Evolutionary conservation across 2,329 filamentous ascomycete genomes (phyloP).

Genomic region (Dactylellina cionopaga): DNA sequence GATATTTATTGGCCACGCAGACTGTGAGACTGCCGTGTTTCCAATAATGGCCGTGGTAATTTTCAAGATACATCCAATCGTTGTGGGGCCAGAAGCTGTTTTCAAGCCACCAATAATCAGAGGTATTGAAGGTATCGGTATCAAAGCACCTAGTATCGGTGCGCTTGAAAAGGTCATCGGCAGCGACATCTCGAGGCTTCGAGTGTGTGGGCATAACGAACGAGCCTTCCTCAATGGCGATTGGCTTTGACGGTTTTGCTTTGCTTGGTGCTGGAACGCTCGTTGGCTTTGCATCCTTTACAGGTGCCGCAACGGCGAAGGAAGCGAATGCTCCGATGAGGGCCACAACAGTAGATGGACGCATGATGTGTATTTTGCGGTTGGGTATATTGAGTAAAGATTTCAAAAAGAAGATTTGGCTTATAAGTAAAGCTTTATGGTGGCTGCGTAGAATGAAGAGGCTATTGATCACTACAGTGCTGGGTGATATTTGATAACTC

Average conservation of each 20-base stretch:
- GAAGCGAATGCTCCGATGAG: not conserved
- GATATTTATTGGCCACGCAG: conserved; percentile 19
- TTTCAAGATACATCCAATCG: conserved; percentile 3
- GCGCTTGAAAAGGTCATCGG: conserved; percentile 16
- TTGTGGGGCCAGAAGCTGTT: conserved; percentile 17
- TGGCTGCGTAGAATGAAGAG: not conserved
- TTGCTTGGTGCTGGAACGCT: not conserved
- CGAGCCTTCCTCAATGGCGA: not conserved
- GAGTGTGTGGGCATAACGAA: not conserved
- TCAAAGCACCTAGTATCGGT: conserved; percentile 7
- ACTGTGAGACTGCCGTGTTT: not conserved
- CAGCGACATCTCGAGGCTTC: not conserved
- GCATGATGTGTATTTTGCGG: conserved; percentile 3
- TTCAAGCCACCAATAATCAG: conserved; percentile 12
- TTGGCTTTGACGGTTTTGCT: not conserved
- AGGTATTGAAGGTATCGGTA: conserved; percentile 4
- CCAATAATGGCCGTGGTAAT: not conserved
- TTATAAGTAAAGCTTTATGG: no score
- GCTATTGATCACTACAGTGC: not conserved
- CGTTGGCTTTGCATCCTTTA: not conserved
- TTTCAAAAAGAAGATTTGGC: no score
- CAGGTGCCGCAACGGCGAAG: conserved; percentile 1
- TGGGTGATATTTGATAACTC: not conserved
- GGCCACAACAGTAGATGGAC: not conserved
- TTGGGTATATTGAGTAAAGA: no score